Conservation (phyloP, 345 rosid species). For the Euphorbia peplus region DNA sequence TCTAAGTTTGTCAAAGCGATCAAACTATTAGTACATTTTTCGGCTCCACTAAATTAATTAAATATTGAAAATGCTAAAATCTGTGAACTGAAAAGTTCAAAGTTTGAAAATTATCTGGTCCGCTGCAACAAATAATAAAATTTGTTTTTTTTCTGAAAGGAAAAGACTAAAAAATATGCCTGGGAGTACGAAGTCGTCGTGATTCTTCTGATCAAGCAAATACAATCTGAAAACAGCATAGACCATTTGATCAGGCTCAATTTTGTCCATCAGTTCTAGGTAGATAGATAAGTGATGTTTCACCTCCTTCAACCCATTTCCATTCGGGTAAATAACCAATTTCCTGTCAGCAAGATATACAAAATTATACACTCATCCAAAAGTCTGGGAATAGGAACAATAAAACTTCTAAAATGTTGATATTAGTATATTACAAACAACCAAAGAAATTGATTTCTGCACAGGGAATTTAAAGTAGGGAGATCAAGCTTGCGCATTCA, state of each 20-base stretch:
- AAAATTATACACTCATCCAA: background rate
- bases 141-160: too few species aligned
- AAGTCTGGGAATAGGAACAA: background rate
- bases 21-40: background rate
- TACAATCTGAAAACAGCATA: slow-evolving; percentile 43
- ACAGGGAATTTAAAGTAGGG: too few species aligned
- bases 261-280: slow-evolving; percentile 42
- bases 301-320: slow-evolving; percentile 56
- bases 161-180: slow-evolving; percentile 19
- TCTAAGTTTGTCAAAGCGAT: slow-evolving; percentile 20
- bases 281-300: slow-evolving; percentile 51
- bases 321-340: slow-evolving; percentile 55
- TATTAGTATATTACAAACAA: background rate
- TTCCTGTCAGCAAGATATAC: slow-evolving; percentile 38
- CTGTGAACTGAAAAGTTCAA: background rate
- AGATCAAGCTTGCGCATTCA: background rate
- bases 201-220: slow-evolving; percentile 43
- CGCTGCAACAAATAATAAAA: background rate
- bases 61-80: background rate
- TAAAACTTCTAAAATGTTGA: background rate
- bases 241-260: slow-evolving; percentile 50
- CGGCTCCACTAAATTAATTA: background rate
- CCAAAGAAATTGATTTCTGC: background rate
- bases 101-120: background rate
- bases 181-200: slow-evolving; percentile 32